Evolutionary conservation across 2,329 filamentous ascomycete species (phyloP).

Genomic region (Penicillium sclerotigenum): DNA sequence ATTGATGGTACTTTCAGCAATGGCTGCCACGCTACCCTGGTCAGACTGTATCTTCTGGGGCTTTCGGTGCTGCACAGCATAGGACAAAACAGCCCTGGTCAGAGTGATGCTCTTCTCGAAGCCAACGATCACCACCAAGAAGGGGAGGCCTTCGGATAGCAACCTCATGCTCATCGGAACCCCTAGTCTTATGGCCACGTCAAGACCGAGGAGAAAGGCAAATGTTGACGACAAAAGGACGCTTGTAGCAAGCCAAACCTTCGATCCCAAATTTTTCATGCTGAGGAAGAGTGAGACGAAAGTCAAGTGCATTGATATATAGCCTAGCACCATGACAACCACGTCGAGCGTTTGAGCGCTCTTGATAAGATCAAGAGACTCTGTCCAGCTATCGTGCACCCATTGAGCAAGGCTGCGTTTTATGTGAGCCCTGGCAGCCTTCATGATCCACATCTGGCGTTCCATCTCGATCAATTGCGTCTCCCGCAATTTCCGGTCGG

Average conservation of each 20-base stretch:
- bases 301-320: not conserved
- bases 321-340: not conserved
- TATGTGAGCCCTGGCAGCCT: not conserved
- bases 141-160: not conserved
- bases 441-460: not conserved
- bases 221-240: not conserved
- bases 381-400: not conserved
- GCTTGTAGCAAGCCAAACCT: not conserved
- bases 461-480: no score
- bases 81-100: not conserved
- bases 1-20: not conserved
- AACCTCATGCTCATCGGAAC: not conserved
- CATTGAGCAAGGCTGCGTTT: not conserved
- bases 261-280: not conserved
- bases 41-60: not conserved
- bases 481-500: no score
- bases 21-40: not conserved
- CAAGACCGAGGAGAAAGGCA: not conserved
- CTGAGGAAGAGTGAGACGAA: not conserved
- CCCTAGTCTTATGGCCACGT: not conserved
- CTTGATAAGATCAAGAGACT: not conserved
- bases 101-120: not conserved
- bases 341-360: not conserved
- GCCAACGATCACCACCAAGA: not conserved
- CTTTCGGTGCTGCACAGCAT: not conserved